Percentiles rank a stretch among this genome's conserved stretches.
Conservation (phyloP, 2,329 filamentous ascomycete genomes). For the Cladorrhinum sp. region DNA sequence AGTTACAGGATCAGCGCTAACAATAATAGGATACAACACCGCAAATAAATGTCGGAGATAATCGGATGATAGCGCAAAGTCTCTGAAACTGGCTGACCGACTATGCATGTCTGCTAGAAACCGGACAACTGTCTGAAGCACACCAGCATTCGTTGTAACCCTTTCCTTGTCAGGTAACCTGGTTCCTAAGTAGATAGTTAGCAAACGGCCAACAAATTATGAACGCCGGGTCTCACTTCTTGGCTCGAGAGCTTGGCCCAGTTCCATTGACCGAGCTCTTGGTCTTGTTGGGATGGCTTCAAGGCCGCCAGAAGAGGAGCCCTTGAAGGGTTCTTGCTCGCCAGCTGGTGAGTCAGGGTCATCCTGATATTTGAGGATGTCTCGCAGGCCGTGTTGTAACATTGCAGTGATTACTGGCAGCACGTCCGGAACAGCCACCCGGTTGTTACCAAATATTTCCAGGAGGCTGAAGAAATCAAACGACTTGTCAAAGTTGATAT, state of each 20-base stretch:
- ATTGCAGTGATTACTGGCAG: constrained; percentile 79
- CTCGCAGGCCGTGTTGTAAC: constrained; percentile 80
- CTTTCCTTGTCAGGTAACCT: constrained; percentile 45
- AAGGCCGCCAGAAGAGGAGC: constrained; percentile 26
- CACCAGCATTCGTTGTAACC: constrained; percentile 56
- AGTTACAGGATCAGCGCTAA: constrained; percentile 78
- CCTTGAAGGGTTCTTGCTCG: constrained; percentile 25
- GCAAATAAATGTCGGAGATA: constrained; percentile 78
- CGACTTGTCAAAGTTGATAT: constrained; percentile 67
- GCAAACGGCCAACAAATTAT: neutral
- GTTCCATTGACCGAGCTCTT: constrained; percentile 63
- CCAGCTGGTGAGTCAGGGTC: constrained; percentile 54
- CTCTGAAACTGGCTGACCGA: constrained; percentile 74
- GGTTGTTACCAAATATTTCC: constrained; percentile 67
- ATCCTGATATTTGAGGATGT: constrained; percentile 61
- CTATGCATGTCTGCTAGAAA: constrained; percentile 77
- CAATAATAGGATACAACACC: constrained; percentile 82
- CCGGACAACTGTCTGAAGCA: constrained; percentile 72
- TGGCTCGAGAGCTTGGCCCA: constrained; percentile 57
- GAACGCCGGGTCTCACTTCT: constrained; percentile 42
- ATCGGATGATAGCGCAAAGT: constrained; percentile 75
- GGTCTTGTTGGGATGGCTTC: constrained; percentile 36
- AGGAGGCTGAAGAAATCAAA: constrained; percentile 74
- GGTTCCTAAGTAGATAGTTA: constrained; percentile 34
- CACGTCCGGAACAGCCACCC: constrained; percentile 72